Evolutionary conservation across 345 rosid species (phyloP), one percentile per base, ranked within the genome.

Genomic region (Psidium friedrichsthalianum): DNA sequence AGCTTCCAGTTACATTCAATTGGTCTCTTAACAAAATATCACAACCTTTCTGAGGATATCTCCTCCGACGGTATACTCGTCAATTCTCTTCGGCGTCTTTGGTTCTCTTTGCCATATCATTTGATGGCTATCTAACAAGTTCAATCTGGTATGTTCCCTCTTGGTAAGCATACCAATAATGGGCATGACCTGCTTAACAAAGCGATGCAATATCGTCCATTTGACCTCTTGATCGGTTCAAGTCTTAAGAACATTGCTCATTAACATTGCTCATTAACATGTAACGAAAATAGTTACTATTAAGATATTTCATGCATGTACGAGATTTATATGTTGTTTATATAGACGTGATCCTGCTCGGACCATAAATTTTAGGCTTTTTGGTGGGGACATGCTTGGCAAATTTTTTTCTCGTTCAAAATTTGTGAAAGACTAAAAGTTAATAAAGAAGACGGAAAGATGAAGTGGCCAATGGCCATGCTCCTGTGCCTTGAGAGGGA

Each of bases 101-200:
- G 42, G 36, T 64, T 20, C 3, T 0, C 76, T 29, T 15, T 2
- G 42, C 76, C 15, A 0, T 29, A 1, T 61, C 74, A 29, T 16
- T 64, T 6, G 47, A 69, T 32, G 7, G 24, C 47, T 18, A 69
- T 32, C 25, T 9, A 69, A 69, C 5, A 36, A 69, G 44, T 64
- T 64, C 44, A 32, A 64, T 32, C 5, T 0, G 6, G 3, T 16
- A 7, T 32, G 44, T 64, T 18, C 2, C 76, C 42, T 29, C 76
- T 36, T 15, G 8, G 10, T 6, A 4, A 21, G 20, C 40, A 29
- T 21, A 4, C 3, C 7, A 69, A 36, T 21, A 36, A 36, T 0
- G 14, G 18, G 40, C 2, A 20, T 0, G 5, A 36, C 42, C 25
- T 20, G 2, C 7, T 32, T 36, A 36, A 69, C 0, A 6, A 36